Evolutionary conservation across 1,284 basidiomycete genomes (phyloP).

Genomic region (Puccinia coronata): DNA sequence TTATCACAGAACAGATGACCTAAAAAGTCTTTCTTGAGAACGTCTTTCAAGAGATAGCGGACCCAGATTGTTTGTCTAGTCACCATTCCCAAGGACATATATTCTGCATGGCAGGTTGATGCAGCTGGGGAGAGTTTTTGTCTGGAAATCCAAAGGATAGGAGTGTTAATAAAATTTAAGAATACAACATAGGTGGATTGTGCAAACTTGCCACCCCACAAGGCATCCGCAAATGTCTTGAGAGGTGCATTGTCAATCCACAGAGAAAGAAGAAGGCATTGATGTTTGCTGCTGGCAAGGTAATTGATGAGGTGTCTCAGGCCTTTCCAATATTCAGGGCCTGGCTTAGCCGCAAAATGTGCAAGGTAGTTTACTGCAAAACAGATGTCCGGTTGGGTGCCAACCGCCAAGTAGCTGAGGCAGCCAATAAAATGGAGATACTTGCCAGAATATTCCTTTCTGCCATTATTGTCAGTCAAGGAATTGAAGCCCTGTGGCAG

Average conservation of each 20-base stretch:
- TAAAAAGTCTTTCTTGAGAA: neutral
- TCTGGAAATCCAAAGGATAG: neutral
- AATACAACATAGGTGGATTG: neutral
- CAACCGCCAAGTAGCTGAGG: neutral
- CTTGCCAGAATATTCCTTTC: neutral
- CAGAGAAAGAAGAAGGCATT: neutral
- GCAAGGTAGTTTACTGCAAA: neutral
- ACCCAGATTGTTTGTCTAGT: slow-evolving; percentile 12
- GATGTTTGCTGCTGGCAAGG: neutral
- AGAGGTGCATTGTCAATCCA: neutral
- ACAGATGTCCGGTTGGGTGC: neutral
- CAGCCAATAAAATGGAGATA: slow-evolving; percentile 10
- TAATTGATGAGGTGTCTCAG: slow-evolving; percentile 7
- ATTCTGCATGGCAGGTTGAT: slow-evolving; percentile 35
- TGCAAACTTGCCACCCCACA: slow-evolving; percentile 3
- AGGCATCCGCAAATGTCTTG: slow-evolving; percentile 8
- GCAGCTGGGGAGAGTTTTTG: neutral
- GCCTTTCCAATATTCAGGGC: neutral
- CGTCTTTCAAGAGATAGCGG: neutral
- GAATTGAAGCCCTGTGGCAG: neutral
- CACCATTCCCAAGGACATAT: slow-evolving; percentile 21
- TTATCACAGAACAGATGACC: slow-evolving; percentile 12
- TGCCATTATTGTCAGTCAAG: neutral
- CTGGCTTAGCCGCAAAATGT: neutral
- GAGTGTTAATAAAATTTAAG: neutral